Evolutionary conservation across 108 stramenopile genomes (phyloP), one percentile per base, ranked within the genome.

Genomic region (Skeletonema tropicum): DNA sequence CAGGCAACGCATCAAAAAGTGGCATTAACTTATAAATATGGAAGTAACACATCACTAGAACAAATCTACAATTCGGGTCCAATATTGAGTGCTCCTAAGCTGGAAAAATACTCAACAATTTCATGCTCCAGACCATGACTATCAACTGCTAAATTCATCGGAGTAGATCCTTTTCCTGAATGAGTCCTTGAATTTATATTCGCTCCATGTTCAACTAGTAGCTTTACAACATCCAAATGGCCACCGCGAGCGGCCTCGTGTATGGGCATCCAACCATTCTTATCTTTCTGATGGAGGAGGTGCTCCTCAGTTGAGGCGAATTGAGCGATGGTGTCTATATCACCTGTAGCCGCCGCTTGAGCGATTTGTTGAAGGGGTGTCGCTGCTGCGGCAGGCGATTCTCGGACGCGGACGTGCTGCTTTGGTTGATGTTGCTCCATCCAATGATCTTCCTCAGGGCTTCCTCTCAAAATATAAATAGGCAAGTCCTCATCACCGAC

Each of bases 201-300:
- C 11, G 41, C 68, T 21, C 70, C 77, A 32, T 75, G 38, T 21
- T 70, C 76, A 25, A 86, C 21, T 49, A 83, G 39, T 21, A 83
- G 42, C 57, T 59, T 64, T 17, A 83, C 25, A 35, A 79, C 46
- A 11, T 62, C 10, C 15, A 75, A 1, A 25, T 74, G 73, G 17
- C 77, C 82, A 30, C 42, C 68, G 25, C 82, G 68, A 0, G 77
- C 73, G 2, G 67, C 77, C 57, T 83, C 82, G 38, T 83, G 82
- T 17, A 83, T 30, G 1, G 82, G 82, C 57, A 74, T 73, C 82
- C 82, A 83, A 10, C 77, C 73, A 65, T 83, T 83, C 42, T 10
- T 41, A 48, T 83, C 82, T 45, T 68, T 39, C 17, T 83, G 64
- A 17, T 72, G 74, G 61, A 75, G 75, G n/a, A 76, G 41, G 42